These are phyloP conservation scores for Parachlorella kessleri DNA, from an alignment of 139 green algal species.

Conservation along the genomic window DNA sequence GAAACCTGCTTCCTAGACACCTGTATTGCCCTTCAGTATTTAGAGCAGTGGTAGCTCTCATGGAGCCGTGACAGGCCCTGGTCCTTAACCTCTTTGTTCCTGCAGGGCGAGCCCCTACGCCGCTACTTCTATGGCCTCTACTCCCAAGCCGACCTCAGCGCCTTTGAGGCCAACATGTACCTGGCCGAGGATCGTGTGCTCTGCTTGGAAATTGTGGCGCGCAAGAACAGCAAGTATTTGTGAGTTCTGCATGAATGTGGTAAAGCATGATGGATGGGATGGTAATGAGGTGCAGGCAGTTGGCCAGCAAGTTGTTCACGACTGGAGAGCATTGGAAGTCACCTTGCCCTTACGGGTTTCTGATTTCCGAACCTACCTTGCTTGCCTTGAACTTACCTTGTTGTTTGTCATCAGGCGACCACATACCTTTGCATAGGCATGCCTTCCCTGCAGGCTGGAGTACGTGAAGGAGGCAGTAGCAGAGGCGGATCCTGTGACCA, in stretches of 20 bases:
- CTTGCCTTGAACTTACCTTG: not conserved
- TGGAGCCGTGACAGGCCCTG: no score
- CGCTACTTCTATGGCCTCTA: conserved; percentile 56
- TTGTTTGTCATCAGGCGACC: no score
- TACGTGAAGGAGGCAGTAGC: conserved; percentile 53
- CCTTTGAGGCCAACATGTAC: conserved; percentile 57
- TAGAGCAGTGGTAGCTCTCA: no score
- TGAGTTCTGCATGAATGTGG: not conserved
- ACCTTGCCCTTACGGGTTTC: not conserved
- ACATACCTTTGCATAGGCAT: no score
- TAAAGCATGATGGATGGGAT: not conserved
- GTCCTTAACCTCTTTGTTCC: no score
- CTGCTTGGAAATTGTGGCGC: conserved; percentile 48
- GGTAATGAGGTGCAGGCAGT: no score
- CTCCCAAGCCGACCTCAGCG: conserved; percentile 46
- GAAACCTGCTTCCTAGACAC: no score
- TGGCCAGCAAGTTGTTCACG: no score
- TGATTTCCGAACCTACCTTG: not conserved
- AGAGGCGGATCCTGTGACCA: conserved; percentile 45
- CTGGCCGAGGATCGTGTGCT: conserved; percentile 51
- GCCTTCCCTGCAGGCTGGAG: conserved; percentile 26
- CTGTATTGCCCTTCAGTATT: no score
- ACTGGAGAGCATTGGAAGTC: not conserved
- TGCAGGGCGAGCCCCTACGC: conserved; percentile 45
- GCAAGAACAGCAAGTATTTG: conserved; percentile 42